Evolutionary conservation across 768 basidiomycete species (phyloP).

Genomic region (Leucocoprinus leucothites): DNA sequence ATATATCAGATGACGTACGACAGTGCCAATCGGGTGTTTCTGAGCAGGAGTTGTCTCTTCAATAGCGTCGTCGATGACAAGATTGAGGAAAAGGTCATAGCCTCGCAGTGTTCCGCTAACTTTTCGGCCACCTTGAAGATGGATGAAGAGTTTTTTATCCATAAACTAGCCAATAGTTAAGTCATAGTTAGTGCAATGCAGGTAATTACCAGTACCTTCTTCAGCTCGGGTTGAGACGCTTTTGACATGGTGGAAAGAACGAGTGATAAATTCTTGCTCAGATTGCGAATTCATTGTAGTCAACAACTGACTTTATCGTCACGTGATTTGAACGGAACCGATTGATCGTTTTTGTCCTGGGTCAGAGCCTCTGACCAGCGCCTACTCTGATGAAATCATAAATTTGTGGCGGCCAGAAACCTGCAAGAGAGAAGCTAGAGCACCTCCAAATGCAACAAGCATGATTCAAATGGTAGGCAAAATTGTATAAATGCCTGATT

Average conservation of each 20-base stretch:
- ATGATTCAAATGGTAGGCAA: no score
- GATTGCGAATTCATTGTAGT: no score
- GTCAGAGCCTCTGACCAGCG: neutral
- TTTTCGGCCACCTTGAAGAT: slow-evolving; percentile 92
- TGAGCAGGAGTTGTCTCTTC: slow-evolving; percentile 91
- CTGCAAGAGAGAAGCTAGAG: no score
- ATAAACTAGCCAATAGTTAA: slow-evolving; percentile 65
- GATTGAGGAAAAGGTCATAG: slow-evolving; percentile 97
- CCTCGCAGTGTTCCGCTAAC: slow-evolving; percentile 94
- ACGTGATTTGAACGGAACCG: no score
- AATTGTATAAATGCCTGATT: neutral
- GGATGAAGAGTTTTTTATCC: slow-evolving; percentile 96
- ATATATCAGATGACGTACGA: slow-evolving; percentile 52
- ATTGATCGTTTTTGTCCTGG: no score
- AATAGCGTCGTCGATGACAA: slow-evolving; percentile 93
- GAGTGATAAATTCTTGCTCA: no score
- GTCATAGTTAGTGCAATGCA: neutral
- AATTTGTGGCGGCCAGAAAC: no score
- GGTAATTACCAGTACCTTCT: slow-evolving; percentile 67
- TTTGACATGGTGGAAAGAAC: slow-evolving; percentile 87
- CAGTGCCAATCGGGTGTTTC: slow-evolving; percentile 88
- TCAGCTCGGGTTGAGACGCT: slow-evolving; percentile 95
- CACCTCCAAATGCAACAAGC: neutral
- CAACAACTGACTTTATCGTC: no score
- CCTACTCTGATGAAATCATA: neutral